Percentiles rank a stretch among this genome's conserved stretches.
These are phyloP conservation scores for Neurospora sublineolata DNA, from an alignment of 495 filamentous ascomycete species.

Conservation along the genomic window DNA sequence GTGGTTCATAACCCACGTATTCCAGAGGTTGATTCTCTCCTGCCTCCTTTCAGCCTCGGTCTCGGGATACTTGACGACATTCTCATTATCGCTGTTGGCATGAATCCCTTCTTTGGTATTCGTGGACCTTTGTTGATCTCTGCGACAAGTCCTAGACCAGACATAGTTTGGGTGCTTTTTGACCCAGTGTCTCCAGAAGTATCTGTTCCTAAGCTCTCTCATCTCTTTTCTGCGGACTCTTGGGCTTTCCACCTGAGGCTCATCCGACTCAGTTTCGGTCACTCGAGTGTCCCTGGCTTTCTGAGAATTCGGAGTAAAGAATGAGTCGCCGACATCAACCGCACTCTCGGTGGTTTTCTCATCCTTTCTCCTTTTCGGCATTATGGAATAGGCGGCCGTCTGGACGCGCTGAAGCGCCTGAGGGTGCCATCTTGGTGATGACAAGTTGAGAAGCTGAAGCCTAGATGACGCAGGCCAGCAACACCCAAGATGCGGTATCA, in stretches of 20 bases:
- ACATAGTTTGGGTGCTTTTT: not conserved
- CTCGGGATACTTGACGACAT: not conserved
- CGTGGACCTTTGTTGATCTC: not conserved
- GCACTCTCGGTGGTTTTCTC: not conserved
- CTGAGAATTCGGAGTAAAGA: not conserved
- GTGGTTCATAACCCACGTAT: not conserved
- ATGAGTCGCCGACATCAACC: not conserved
- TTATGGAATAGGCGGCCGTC: not conserved
- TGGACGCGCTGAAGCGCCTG: not conserved
- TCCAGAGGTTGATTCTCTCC: not conserved
- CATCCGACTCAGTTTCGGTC: not conserved
- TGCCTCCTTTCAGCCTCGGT: not conserved
- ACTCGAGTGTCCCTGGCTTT: not conserved
- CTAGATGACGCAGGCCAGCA: not conserved
- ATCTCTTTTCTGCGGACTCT: not conserved
- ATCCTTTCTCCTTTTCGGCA: not conserved
- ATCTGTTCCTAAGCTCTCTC: not conserved
- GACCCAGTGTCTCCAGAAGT: not conserved
- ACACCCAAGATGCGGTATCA: not conserved
- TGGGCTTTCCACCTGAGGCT: not conserved
- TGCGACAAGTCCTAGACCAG: not conserved
- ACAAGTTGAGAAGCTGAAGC: not conserved
- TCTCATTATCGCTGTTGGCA: not conserved
- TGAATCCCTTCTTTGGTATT: not conserved
- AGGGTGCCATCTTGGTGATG: not conserved